Base-by-base conservation (phyloP, 2,329 filamentous ascomycete species). In the Sporothrix phasma region DNA sequence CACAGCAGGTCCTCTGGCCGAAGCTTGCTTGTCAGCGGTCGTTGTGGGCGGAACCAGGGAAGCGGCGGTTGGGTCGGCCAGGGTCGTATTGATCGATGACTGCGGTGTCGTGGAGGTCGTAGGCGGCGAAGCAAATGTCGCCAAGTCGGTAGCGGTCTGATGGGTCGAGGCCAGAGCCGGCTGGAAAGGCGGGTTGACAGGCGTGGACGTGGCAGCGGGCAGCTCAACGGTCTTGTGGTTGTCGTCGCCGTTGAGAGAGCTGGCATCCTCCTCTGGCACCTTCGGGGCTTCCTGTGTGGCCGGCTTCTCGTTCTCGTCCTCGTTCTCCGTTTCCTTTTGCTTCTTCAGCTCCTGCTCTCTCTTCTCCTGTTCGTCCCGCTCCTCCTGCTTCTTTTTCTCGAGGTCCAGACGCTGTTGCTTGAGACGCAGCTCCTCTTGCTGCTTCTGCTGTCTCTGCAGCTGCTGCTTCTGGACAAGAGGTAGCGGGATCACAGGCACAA, bases 401-500 rank as follows among this genome's bases (percentile, higher is more conserved):
- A 45, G 8, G 15, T 59, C 29, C 17, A 61, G 49, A 47, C 54
- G n/a, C 51, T 63, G 39, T n/a, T 63, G 58, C 41, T 56, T 61
- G 39, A 63, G 61, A 22, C 65, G 65, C 34, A 51, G 26, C 59
- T 64, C 53, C 22, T 63, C 60, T 65, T 68, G 64, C 26, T 68
- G 58, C 41, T 56, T 61, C 43, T 63, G 61, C 47, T 66, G 65
- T 47, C 61, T 43, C 62, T 64, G 58, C 34, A 59, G 51, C 66
- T 68, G 65, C 34, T 69, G 67, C 54, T 66, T 64, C 37, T 68
- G 64, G 19, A 62, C 63, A 3, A 69, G 43, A 5, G 68, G 68
- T 53, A 69, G 61, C 13, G 68, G 68, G 34, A 69, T 69, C 31
- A 65, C 67, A 22, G 68, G 68, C 10, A 68, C 46, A 10, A 69